Evolutionary conservation across 306 rosid genomes (phyloP).

Genomic region (Nissolia schottii): DNA sequence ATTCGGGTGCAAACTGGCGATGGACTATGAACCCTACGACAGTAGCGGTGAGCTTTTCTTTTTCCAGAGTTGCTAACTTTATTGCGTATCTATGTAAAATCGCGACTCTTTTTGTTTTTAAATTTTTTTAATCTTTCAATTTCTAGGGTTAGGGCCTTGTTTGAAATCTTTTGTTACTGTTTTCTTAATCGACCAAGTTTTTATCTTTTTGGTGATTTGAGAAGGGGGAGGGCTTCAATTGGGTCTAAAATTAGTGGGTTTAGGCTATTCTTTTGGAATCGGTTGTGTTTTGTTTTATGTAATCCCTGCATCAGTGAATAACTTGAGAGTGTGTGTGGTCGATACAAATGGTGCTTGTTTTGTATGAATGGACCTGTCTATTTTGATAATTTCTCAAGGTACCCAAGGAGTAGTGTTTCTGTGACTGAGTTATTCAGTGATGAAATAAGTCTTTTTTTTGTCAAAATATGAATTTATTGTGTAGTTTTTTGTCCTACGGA

Average conservation of each 20-base stretch:
- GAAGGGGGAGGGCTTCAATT: constrained; percentile 8
- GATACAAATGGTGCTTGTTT: neutral
- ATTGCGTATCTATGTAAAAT: neutral
- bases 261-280: constrained; percentile 1
- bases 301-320: neutral
- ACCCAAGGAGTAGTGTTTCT: neutral
- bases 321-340: neutral
- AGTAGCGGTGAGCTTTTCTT: constrained; percentile 75
- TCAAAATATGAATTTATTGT: neutral
- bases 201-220: constrained; percentile 9
- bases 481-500: neutral
- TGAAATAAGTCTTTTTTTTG: neutral
- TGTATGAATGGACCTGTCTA: neutral
- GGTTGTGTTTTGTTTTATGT: neutral
- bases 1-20: constrained; percentile 52
- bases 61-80: neutral
- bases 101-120: neutral
- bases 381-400: neutral
- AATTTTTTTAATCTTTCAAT: neutral
- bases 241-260: neutral
- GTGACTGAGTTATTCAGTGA: neutral
- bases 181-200: neutral
- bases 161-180: neutral
- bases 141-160: constrained; percentile 27
- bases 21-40: constrained; percentile 94